Evolutionary conservation across 768 basidiomycete species (phyloP).

Genomic region (Neoboletus brunneissimus): DNA sequence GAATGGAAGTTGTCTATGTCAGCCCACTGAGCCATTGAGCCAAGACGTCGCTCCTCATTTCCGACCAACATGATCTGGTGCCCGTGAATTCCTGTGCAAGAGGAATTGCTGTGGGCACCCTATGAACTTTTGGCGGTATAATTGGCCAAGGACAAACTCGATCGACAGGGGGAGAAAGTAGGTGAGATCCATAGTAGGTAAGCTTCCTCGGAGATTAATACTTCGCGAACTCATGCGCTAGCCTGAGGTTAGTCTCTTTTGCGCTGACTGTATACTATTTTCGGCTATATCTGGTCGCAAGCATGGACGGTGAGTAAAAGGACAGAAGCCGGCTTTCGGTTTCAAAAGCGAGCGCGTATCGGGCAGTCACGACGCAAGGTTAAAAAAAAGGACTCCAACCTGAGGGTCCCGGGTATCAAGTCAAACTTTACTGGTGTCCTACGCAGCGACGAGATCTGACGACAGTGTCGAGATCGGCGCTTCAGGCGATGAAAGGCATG

Average conservation of each 20-base stretch:
- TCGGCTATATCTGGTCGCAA: no score
- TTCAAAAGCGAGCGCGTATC: background rate
- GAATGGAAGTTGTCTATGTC: conserved; percentile 20
- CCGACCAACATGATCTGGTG: background rate
- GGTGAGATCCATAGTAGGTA: background rate
- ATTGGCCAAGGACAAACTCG: background rate
- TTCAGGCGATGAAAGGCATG: background rate
- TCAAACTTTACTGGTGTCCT: background rate
- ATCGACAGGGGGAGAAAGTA: background rate
- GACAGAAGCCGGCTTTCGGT: background rate
- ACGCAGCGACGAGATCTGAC: background rate
- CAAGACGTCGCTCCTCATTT: background rate
- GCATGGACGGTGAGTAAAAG: no score
- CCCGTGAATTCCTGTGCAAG: conserved; percentile 13
- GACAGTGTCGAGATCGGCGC: conserved; percentile 9
- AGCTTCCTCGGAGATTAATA: conserved; percentile 8
- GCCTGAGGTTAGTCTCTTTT: background rate
- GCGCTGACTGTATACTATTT: background rate
- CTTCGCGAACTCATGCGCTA: background rate
- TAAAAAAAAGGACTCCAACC: background rate
- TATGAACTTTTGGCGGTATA: background rate
- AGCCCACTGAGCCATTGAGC: background rate
- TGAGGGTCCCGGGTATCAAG: background rate
- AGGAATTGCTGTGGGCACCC: conserved; percentile 4
- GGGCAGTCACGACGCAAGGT: background rate